These are phyloP conservation scores for Crithidia bombi DNA, from an alignment of 208 protist species.

Conservation along the genomic window DNA sequence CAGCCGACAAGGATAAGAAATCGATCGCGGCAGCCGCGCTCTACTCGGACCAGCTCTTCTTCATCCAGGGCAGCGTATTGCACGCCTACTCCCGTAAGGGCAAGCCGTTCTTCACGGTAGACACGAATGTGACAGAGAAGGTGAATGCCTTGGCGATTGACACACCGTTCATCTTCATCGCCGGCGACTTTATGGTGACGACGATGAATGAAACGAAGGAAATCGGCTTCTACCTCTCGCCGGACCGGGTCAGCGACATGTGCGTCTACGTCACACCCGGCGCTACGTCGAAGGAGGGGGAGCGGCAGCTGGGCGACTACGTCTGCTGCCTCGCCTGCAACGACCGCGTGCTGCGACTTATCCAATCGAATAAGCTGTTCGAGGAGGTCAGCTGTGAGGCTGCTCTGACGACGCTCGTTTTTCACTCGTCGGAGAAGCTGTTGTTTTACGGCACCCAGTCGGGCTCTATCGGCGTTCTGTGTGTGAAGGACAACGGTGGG, in stretches of 20 bases:
- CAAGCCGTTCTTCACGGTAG: conserved; percentile 80
- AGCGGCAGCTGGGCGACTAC: conserved; percentile 60
- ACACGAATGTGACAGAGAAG: conserved; percentile 86
- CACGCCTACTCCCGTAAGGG: conserved; percentile 88
- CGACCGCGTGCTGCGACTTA: conserved; percentile 77
- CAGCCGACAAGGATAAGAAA: conserved; percentile 25
- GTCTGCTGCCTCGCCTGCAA: conserved; percentile 80
- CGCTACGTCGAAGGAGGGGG: conserved; percentile 1
- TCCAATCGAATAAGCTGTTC: conserved; percentile 58
- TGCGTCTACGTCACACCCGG: conserved; percentile 26
- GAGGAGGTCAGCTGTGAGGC: conserved; percentile 80
- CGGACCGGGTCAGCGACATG: conserved; percentile 87
- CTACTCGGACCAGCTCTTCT: conserved; percentile 85
- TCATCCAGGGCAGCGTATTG: conserved; percentile 67
- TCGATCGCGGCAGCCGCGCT: conserved; percentile 67
- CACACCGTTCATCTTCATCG: conserved; percentile 83
- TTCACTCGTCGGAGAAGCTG: conserved; percentile 32
- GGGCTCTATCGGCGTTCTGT: conserved; percentile 73
- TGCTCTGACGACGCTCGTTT: conserved; percentile 56
- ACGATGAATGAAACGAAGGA: conserved; percentile 77
- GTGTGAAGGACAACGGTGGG: conserved; percentile 30
- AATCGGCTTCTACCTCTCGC: conserved; percentile 86
- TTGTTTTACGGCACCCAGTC: conserved; percentile 84
- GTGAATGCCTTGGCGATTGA: conserved; percentile 68
- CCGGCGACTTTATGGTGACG: conserved; percentile 87